These are phyloP conservation scores for Penicillium sp. DNA, from an alignment of 2,329 filamentous ascomycete species.

Conservation along the genomic window DNA sequence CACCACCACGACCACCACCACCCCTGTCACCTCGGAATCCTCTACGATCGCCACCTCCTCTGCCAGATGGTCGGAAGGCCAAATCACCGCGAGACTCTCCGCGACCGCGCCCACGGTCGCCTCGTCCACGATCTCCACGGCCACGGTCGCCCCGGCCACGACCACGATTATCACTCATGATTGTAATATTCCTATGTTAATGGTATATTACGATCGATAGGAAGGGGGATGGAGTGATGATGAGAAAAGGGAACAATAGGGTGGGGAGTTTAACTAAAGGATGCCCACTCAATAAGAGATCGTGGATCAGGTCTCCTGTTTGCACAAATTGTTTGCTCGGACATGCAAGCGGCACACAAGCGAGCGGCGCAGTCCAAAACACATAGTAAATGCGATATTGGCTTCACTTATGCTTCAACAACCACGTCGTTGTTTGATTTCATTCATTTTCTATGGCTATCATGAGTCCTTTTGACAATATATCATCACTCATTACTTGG, in stretches of 20 bases:
- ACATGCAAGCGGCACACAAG: no score
- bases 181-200: neutral
- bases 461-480: no score
- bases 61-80: conserved; percentile 10
- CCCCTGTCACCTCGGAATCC: conserved; percentile 20
- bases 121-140: conserved; percentile 23
- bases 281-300: neutral
- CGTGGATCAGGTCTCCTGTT: no score
- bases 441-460: no score
- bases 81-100: conserved; percentile 26
- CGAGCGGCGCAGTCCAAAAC: no score
- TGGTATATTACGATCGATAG: neutral
- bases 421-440: no score
- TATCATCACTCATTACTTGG: no score
- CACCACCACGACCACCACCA: conserved; percentile 29
- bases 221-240: neutral
- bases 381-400: no score
- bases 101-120: conserved; percentile 20
- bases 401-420: no score
- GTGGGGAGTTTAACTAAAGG: neutral
- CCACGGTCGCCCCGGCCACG: conserved; percentile 20
- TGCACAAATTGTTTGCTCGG: neutral
- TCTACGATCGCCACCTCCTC: conserved; percentile 11
- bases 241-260: neutral
- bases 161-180: conserved; percentile 10